Base-by-base conservation (phyloP, 805 yeast genomes). In the Alloascoidea africana region DNA sequence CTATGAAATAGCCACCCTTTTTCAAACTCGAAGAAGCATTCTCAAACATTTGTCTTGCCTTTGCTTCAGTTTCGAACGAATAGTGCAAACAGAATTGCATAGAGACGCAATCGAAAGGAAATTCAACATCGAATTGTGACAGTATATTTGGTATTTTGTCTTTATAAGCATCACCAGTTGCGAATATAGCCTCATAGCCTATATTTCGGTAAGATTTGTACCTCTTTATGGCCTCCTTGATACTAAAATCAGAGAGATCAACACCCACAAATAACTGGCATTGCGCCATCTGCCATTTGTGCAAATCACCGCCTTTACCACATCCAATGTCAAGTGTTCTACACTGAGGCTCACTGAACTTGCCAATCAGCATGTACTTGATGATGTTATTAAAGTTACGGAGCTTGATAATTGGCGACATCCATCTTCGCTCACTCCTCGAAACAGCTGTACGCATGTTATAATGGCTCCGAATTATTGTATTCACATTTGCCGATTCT, bases 291-390 rank as follows among this genome's bases (percentile, higher is more conserved):
- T 77, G 81, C 76, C 94, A 89, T 54, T 91, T 91, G 47, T 80
- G 73, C 49, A 91, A 60, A 59, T 91, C 99, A 17, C 99, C 99
- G 38, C 99, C 99, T 55, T 91, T 93, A 11, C 99, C 99, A 58
- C 97, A 87, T 13, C 96, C 96, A 39, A 89, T 57, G 51, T 91
- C 99, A 14, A 91, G 60, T 1, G 80, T 85, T 15, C 69, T 65
- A 32, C 69, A 67, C 42, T 71, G 60, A 35, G 63, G 61, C 27
- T 60, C 61, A 2, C 78, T 73, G 55, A 65, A 76, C 46, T 79
- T 81, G 39, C 79, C 77, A 38, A 91, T 75, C 5, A 89, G 60
- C 51, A 86, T 82, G 53, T 84, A 82, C 52, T 91, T 91, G 49
- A 91, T 79, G 42, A 87, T 82, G 54, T 91, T 91, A 56, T 91